A percentile compares a stretch with the other conserved stretches of the same genome.
phyloP scores from a whole-genome alignment of 1,284 basidiomycete genomes.

The Wolfiporia cocos region DNA sequence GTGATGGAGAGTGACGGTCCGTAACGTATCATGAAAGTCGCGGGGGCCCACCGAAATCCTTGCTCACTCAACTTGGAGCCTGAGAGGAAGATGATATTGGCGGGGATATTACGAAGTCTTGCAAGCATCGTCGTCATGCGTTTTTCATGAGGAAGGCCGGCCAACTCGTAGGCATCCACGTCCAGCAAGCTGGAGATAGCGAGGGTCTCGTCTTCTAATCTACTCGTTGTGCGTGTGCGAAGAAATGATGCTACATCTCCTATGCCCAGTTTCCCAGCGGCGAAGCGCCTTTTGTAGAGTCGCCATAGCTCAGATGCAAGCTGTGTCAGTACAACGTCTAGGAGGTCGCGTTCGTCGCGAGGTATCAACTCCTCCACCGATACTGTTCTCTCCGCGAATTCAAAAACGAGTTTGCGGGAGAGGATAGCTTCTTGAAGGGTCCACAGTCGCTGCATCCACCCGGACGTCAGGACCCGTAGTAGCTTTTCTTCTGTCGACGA shows the following conservation, averaged over 20 bases:
- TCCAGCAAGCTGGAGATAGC: slow-evolving; percentile 7
- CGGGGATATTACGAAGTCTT: neutral
- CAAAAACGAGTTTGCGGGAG: no score
- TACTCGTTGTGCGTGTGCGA: slow-evolving; percentile 5
- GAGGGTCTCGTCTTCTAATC: slow-evolving; percentile 6
- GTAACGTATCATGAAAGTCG: neutral
- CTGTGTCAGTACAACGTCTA: neutral
- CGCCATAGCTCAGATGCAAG: neutral
- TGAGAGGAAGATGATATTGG: slow-evolving; percentile 1
- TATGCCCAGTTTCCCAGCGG: neutral
- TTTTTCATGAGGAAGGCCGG: neutral
- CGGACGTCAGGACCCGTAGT: slow-evolving; percentile 7
- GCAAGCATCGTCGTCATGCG: slow-evolving; percentile 2
- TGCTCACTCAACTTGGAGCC: neutral
- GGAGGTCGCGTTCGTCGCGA: slow-evolving; percentile 4
- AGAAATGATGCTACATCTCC: neutral
- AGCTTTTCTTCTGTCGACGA: slow-evolving; percentile 6
- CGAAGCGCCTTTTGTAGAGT: neutral
- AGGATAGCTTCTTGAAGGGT: slow-evolving; percentile 11
- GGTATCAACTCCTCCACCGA: slow-evolving; percentile 6
- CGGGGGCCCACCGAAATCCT: slow-evolving; percentile 2
- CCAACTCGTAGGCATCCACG: slow-evolving; percentile 4
- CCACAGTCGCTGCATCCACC: slow-evolving; percentile 13
- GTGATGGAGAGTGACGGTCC: neutral
- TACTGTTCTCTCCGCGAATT: no score